Evolutionary conservation across 257 asterid genomes (phyloP).

Genomic region (Solanum chilense): DNA sequence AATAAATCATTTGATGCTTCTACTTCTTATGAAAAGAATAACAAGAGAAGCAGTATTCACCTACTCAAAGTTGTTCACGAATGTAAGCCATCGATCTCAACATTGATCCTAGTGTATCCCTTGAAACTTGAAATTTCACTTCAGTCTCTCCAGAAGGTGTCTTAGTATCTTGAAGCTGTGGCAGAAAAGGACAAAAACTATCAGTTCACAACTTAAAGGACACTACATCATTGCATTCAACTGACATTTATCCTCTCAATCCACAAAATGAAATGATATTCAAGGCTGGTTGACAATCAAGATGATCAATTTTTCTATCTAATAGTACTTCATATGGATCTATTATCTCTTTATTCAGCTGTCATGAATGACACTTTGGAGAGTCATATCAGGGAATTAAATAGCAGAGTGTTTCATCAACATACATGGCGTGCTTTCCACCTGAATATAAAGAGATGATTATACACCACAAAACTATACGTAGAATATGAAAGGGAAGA

Average conservation of each 20-base stretch:
- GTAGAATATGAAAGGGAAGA: background rate
- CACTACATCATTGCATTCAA: background rate
- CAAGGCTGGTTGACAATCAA: background rate
- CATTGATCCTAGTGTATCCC: constrained; percentile 67
- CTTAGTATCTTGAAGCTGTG: constrained; percentile 55
- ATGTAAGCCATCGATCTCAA: constrained; percentile 71
- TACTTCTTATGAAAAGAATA: background rate
- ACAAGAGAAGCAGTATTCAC: constrained; percentile 25
- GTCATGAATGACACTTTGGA: background rate
- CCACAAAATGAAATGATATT: background rate
- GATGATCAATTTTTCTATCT: background rate
- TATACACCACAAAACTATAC: background rate
- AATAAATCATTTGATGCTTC: background rate
- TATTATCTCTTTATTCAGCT: background rate
- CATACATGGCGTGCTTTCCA: background rate
- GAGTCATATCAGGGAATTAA: background rate
- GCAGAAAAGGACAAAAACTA: background rate
- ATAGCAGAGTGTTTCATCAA: background rate
- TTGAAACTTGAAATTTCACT: constrained; percentile 79
- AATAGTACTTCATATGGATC: background rate
- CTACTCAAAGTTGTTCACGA: constrained; percentile 51
- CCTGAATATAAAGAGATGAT: background rate
- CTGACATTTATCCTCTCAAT: background rate
- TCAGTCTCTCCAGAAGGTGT: constrained; percentile 60
- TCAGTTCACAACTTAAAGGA: background rate